Evolutionary conservation across 352 stramenopile species (phyloP).

Genomic region (Phytopythium aichiense): DNA sequence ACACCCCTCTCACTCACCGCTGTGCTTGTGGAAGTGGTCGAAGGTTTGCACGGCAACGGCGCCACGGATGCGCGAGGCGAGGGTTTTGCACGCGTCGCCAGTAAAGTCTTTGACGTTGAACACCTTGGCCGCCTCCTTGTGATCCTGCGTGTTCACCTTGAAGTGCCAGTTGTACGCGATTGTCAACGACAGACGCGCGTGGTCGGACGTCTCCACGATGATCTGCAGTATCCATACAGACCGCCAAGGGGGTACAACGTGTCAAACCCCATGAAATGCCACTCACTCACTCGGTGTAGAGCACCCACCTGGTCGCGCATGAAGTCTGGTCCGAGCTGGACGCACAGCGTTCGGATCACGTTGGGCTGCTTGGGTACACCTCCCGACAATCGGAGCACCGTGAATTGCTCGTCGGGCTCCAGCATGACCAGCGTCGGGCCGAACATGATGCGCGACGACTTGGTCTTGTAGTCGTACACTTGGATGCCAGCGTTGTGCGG

Average conservation of each 20-base stretch:
- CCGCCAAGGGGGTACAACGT: neutral
- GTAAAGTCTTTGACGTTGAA: conserved; percentile 85
- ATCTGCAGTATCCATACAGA: conserved; percentile 21
- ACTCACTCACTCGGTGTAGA: neutral
- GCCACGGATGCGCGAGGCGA: conserved; percentile 70
- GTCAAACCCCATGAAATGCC: neutral
- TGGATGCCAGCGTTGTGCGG: conserved; percentile 80
- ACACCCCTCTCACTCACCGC: conserved; percentile 18
- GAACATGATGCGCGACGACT: conserved; percentile 76
- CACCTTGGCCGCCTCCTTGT: conserved; percentile 55
- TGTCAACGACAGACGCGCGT: conserved; percentile 65
- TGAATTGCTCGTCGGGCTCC: conserved; percentile 80
- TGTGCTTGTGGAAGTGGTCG: conserved; percentile 85
- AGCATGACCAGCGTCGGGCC: conserved; percentile 78
- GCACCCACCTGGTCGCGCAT: conserved; percentile 60
- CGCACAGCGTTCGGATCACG: conserved; percentile 71
- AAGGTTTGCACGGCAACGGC: conserved; percentile 71
- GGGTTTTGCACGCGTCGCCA: conserved; percentile 75
- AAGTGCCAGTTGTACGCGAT: conserved; percentile 88
- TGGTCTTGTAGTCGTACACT: conserved; percentile 85
- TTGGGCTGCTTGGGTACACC: conserved; percentile 74
- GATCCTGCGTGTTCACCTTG: conserved; percentile 46
- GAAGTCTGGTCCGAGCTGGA: conserved; percentile 79
- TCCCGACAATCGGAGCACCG: conserved; percentile 62
- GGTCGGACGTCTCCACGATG: conserved; percentile 79